Base-by-base conservation (phyloP, 2,329 filamentous ascomycete species). In the Claviceps maximensis region DNA sequence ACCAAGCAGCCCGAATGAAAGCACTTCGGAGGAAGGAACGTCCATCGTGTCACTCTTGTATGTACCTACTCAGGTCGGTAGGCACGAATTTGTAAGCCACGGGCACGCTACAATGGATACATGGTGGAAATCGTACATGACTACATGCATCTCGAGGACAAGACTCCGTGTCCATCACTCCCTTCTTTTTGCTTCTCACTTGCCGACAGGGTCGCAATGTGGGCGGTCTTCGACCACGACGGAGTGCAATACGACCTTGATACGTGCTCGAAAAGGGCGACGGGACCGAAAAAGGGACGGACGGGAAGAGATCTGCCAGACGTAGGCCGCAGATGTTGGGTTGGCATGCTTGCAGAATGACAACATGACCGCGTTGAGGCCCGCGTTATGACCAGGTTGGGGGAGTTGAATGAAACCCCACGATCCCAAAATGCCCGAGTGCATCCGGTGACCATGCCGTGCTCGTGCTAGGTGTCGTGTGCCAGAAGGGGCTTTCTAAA, bases 361-460 rank as follows among this genome's bases (percentile, higher is more conserved):
- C 23, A 41, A 29, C 17, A 29, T 29, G 48, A 49, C 48, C 13
- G 42, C 23, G 15, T 38, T n/a, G 33, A 13, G 33, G 33, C 15
- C 33, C 4, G 33, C 33, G 33, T 48, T 10, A 21, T n/a, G 31
- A 36, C 46, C 12, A 36, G 17, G 47, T 36, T 29, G 36, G 38
- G 5, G 23, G 12, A 42, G 31, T 36, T 17, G 47, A 36, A 48
- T 23, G 31, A 25, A 23, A 36, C 29, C 47, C 13, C 31, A 23
- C 13, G 47, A 48, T 38, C 27, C 17, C 19, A 21, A 17, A 17
- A 19, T 47, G 17, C n/a, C 12, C 17, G 25, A 47, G 27, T 25
- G 50, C 23, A 27, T 48, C 50, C 33, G 44, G 50, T 52, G 36
- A 48, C 27, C 33, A 31, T 52, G 50, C 10, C 38, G 36, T 52